These are phyloP conservation scores for Nakaseomyces delphensis DNA, from an alignment of 1,139 yeast genomes.

Conservation along the genomic window DNA sequence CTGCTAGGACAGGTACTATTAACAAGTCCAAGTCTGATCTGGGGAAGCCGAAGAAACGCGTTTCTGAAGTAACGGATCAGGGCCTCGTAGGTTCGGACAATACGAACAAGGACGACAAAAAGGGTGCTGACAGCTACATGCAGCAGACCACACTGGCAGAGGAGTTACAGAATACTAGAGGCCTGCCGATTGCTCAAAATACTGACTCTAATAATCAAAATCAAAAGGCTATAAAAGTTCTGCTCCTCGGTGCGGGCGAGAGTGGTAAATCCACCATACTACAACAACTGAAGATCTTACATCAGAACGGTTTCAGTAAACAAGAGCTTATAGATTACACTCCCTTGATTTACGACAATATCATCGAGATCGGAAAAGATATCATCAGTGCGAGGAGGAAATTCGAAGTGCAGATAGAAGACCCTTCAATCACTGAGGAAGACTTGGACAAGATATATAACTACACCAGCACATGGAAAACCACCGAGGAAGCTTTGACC, in stretches of 20 bases:
- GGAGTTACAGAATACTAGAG: constrained; percentile 5
- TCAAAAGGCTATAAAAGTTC: constrained; percentile 38
- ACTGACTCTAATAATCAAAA: constrained; percentile 8
- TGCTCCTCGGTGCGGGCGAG: constrained; percentile 70
- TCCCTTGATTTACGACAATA: constrained; percentile 61
- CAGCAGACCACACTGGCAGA: constrained; percentile 1
- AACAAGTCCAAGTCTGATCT: neutral
- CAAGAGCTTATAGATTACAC: constrained; percentile 58
- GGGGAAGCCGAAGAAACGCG: neutral
- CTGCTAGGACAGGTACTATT: neutral
- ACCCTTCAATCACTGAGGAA: constrained; percentile 10
- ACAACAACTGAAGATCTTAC: constrained; percentile 66
- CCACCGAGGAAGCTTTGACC: neutral
- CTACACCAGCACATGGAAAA: constrained; percentile 9
- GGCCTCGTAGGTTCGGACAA: neutral
- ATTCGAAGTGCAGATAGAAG: constrained; percentile 18
- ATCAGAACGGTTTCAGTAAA: constrained; percentile 57
- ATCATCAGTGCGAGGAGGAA: constrained; percentile 38
- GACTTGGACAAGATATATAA: constrained; percentile 9
- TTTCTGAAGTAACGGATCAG: neutral
- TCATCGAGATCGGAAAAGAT: constrained; percentile 56
- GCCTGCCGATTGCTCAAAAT: constrained; percentile 4
- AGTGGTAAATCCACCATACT: constrained; percentile 71
- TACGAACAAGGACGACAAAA: too few species aligned
- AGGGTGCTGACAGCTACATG: neutral